Conservation (phyloP, 2,329 filamentous ascomycete species). For the Escovopsis sp. region DNA sequence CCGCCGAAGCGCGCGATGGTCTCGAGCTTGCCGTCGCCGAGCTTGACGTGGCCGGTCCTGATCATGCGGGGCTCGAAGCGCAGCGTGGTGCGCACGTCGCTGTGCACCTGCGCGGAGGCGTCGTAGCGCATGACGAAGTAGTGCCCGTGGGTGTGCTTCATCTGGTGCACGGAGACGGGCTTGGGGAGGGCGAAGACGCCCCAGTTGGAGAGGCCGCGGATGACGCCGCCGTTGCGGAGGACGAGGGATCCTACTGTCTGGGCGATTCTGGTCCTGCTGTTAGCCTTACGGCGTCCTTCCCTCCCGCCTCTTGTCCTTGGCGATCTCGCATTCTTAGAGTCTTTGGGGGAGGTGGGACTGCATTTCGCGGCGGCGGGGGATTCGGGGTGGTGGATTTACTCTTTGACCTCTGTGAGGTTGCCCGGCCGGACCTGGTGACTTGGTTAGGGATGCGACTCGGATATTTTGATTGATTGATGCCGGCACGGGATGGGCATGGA, state of each 20-base stretch:
- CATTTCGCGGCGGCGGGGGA: no score
- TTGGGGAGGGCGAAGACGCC: conserved; percentile 78
- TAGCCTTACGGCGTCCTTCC: not conserved
- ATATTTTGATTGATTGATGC: not conserved
- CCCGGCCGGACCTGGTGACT: conserved; percentile 67
- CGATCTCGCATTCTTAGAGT: no score
- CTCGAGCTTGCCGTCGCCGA: conserved; percentile 50
- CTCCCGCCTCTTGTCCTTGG: no score
- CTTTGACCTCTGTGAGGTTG: conserved; percentile 83
- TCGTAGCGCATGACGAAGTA: conserved; percentile 99
- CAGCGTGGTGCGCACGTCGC: conserved; percentile 59
- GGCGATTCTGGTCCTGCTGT: conserved; percentile 52
- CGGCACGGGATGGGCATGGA: not conserved
- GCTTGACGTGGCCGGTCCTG: conserved; percentile 70
- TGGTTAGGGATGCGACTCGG: conserved; percentile 7
- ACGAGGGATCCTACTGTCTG: conserved; percentile 70
- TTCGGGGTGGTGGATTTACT: conserved; percentile 42
- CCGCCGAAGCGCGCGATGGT: conserved; percentile 35
- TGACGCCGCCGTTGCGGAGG: conserved; percentile 70
- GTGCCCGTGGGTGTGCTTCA: conserved; percentile 71
- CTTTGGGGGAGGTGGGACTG: not conserved
- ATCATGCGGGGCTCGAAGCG: conserved; percentile 83
- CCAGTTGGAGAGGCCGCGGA: conserved; percentile 92
- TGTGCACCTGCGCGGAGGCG: conserved; percentile 55
- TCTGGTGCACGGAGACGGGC: conserved; percentile 65